Evolutionary conservation across 1,139 yeast species (phyloP), one percentile per base, ranked within the genome.

Genomic region (Citeromyces siamensis): DNA sequence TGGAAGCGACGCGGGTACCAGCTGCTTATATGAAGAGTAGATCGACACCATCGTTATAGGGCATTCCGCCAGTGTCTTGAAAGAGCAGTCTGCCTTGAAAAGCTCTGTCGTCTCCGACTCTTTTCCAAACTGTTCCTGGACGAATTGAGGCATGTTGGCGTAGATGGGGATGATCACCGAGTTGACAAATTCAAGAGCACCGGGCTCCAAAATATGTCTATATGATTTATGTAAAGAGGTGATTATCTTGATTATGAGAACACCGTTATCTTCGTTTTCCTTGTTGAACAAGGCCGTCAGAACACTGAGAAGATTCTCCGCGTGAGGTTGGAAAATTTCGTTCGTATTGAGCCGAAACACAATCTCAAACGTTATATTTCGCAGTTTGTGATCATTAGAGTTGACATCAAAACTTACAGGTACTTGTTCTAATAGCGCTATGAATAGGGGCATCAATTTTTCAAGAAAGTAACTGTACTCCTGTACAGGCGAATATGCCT

Each of bases 251-350:
- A 88, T 79, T 53, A 94, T 82, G 39, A 86, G 65, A 1, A 86
- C 86, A 35, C 97, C 98, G 53, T 90, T 90, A 46, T 88, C 97
- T 57, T 93, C 99, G 53, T 93, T 90, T 52, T 93, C 99, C 13
- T 60, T 65, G 17, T 71, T 72, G 41, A 90, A 62, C 13, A 82
- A 62, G 23, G 60, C 58, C 50, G 78, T 73, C 40, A 88, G 60
- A n/a, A 68, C 60, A 33, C 73, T 76, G 49, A 83, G 61, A 19
- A 86, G 69, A 26, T 67, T 64, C 33, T 64, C 62, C 1, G 88
- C 75, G 52, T 76, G 79, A 1, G 83, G 82, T 51, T 80, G 82
- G 50, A 86, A 75, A 1, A 80, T 70, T 33, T 86, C 96, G 52
- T 82, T 86, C 66, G 84, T 74, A 41, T 83, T 84, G 31, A 88